Percentiles rank a stretch among this genome's conserved stretches.
Conservation (phyloP, 768 basidiomycete species). For the Tulasnella calospora region DNA sequence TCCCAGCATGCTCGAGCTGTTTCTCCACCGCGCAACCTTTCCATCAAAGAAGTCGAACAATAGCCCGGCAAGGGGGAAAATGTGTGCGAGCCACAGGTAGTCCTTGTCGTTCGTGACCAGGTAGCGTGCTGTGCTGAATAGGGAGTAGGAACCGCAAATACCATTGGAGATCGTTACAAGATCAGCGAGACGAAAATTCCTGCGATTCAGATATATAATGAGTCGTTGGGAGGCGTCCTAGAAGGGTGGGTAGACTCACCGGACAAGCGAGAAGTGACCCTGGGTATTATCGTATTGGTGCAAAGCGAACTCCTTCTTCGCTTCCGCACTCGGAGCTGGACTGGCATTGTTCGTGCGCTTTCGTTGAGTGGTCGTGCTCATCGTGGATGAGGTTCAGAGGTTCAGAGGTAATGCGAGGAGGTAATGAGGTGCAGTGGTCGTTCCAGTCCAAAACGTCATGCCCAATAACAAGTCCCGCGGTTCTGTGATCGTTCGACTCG, state of each 20-base stretch:
- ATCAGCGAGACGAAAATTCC: constrained; percentile 97
- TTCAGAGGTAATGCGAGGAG: neutral
- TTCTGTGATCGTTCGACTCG: neutral
- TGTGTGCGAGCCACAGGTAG: constrained; percentile 81
- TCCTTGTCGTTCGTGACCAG: constrained; percentile 71
- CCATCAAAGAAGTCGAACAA: constrained; percentile 98
- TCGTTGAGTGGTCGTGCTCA: constrained; percentile 22
- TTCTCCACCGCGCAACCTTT: constrained; percentile 96
- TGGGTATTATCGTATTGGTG: constrained; percentile 84
- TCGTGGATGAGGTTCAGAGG: constrained; percentile 10
- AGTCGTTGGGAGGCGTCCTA: constrained; percentile 29
- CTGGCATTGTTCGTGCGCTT: neutral
- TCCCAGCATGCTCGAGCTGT: constrained; percentile 89
- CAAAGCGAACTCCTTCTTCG: constrained; percentile 45
- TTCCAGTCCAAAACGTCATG: constrained; percentile 6
- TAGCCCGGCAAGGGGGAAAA: constrained; percentile 85
- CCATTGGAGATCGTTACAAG: constrained; percentile 99
- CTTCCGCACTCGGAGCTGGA: neutral
- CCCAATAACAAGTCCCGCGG: neutral
- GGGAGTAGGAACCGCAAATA: constrained; percentile 91
- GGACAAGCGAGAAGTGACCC: constrained; percentile 95
- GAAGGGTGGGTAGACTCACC: constrained; percentile 48
- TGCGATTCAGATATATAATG: constrained; percentile 37
- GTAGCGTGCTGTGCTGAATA: constrained; percentile 90
- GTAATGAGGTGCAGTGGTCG: neutral